Base-by-base conservation (phyloP, 306 rosid genomes). In the Herpetospermum pedunculosum region DNA sequence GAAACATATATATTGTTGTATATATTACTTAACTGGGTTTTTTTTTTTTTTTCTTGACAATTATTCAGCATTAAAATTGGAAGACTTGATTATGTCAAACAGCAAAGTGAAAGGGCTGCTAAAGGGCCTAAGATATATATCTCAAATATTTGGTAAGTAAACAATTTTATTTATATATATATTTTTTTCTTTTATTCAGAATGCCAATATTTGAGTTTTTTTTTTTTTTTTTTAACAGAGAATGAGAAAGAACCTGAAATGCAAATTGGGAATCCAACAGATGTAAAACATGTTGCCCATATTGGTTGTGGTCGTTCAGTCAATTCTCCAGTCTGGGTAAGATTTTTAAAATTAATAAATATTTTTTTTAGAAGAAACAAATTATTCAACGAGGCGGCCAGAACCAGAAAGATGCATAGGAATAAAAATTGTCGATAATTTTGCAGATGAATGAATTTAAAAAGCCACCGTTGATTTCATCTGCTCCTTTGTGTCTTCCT, bases 271-370 rank as follows among this genome's bases (percentile, higher is more conserved):
- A 5, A 19, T 59, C 99, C 99, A 55, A 94, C 99, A 38, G 95
- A 94, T 79, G 99, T 94, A 62, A 94, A 85, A 83, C 99, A 94
- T 83, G 95, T 91, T 65, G 97, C 95, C 26, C 96, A 94, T 73
- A 87, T 94, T 15, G 99, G 99, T 58, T 85, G 84, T 70, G 92
- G 96, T 75, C 90, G 88, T 3, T 75, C 92, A 9, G 95, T 87
- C 50, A 88, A 71, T 83, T 53, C 88, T 76, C 95, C 97, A 1
- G 79, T 88, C 92, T 91, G 95, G 99, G 99, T 94, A 86, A 58
- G 26, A 50, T 64, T 21, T 64, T 25, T n/a, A 8, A 0, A 50
- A 50, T n/a, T 50, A n/a, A n/a, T n/a, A n/a, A n/a, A n/a, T n/a
- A n/a, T n/a, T n/a, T n/a, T n/a, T n/a, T n/a, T n/a, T n/a, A n/a